Conservation (phyloP, 2,329 filamentous ascomycete genomes). For the Ceratocystis cubensis region DNA sequence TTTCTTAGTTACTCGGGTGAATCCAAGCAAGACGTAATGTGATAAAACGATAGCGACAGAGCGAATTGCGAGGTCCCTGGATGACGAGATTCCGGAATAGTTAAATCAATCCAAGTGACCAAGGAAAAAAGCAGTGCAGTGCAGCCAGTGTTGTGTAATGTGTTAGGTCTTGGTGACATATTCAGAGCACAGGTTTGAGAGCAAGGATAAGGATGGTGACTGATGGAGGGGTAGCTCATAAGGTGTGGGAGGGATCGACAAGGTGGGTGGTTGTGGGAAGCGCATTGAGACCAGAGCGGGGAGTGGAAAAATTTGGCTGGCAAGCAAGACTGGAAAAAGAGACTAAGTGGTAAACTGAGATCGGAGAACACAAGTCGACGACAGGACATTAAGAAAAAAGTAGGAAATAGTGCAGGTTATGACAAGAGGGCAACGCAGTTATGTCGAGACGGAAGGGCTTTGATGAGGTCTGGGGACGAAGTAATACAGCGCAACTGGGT, state of each 20-base stretch:
- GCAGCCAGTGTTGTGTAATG: neutral
- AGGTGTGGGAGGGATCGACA: conserved; percentile 19
- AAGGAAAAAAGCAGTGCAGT: neutral
- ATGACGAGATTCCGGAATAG: too few species aligned
- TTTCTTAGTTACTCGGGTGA: too few species aligned
- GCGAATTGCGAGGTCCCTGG: too few species aligned
- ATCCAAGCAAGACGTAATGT: too few species aligned
- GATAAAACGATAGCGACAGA: too few species aligned
- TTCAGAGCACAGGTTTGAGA: conserved; percentile 11
- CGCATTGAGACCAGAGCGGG: conserved; percentile 20
- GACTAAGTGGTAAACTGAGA: neutral
- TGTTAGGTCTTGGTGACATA: neutral
- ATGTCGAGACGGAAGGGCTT: conserved; percentile 1
- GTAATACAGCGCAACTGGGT: neutral
- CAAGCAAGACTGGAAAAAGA: neutral
- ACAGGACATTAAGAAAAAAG: neutral
- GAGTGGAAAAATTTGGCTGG: conserved; percentile 20
- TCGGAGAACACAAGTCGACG: neutral
- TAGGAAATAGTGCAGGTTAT: neutral
- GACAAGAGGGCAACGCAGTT: too few species aligned
- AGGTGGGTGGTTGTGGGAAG: conserved; percentile 15
- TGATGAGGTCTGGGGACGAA: neutral
- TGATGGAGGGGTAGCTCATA: conserved; percentile 18
- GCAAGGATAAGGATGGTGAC: conserved; percentile 17
- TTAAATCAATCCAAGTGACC: neutral